A percentile compares a stretch with the other conserved stretches of the same genome.
Conservation (phyloP, 352 stramenopile species). For the Chrysophaeum taylorii region DNA sequence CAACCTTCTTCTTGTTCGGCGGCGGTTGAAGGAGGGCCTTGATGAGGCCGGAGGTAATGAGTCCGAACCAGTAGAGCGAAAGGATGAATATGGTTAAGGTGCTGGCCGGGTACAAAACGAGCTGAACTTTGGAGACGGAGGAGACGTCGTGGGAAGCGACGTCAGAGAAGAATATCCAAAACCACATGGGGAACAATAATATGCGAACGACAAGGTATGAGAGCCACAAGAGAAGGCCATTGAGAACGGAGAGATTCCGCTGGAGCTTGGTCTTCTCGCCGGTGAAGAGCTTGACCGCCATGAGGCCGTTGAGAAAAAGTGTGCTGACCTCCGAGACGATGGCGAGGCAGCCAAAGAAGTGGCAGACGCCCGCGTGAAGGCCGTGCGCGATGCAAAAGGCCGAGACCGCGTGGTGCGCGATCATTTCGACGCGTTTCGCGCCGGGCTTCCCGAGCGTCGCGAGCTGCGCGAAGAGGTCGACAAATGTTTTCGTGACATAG, state of each 20-base stretch:
- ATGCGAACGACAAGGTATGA: conserved; percentile 10
- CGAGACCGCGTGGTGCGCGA: not conserved
- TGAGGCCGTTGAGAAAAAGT: conserved; percentile 2
- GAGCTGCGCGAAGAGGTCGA: not conserved
- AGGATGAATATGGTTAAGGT: not conserved
- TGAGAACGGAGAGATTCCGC: not conserved
- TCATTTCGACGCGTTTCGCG: not conserved
- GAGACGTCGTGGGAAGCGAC: not conserved
- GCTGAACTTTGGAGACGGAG: too few relatives aligned
- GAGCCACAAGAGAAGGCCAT: not conserved
- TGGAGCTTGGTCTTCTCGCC: not conserved
- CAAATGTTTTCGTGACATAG: not conserved
- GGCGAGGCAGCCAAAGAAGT: not conserved
- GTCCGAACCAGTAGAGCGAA: not conserved
- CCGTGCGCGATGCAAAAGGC: not conserved
- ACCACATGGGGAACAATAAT: conserved; percentile 2
- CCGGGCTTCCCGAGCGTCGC: not conserved
- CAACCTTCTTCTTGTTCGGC: too few relatives aligned
- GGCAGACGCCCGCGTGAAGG: not conserved
- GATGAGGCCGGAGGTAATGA: not conserved
- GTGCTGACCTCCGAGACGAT: not conserved
- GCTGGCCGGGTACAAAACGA: too few relatives aligned
- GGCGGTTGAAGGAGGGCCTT: too few relatives aligned
- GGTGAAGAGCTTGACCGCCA: not conserved
- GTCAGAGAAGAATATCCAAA: conserved; percentile 8